Base-by-base conservation (phyloP, 345 rosid genomes). In the Odontarrhena argentea region DNA sequence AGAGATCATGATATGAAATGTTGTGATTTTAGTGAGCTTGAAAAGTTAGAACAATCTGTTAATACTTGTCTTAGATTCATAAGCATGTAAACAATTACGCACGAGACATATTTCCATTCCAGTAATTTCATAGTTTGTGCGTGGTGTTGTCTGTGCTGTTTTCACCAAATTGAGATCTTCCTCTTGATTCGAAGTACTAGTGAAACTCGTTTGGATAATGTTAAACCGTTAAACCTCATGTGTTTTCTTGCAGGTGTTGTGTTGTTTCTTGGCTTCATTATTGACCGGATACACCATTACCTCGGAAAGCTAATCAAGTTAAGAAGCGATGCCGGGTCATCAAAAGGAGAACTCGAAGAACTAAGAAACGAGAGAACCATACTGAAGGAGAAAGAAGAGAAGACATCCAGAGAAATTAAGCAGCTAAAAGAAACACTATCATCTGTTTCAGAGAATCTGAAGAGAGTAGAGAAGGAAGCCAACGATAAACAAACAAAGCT, bases 201-300 rank as follows among this genome's bases (percentile, higher is more conserved):
- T 37, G 10, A 5, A 11, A 28, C 25, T n/a, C 13, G 6, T 11
- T 48, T 2, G 68, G 63, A 73, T 50, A 43, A 43, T 51, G 48
- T 53, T 41, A 12, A 18, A 63, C 5, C 3, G 5, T 61, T 32
- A 36, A n/a, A 37, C 14, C 42, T 65, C 18, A 25, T 52, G 24
- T 41, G 22, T 18, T 18, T 18, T 64, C 55, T 73, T 85, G 80
- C 83, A 91, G 97, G 96, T 41, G 87, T 88, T 67, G 81, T 91
- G 12, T 75, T 88, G 9, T 91, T 88, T 69, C 87, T 91, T 4
- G 97, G 97, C 14, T 91, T 91, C 76, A 59, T 88, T 45, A 82
- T 88, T 51, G 97, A 88, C 51, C 83, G 96, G 1, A 76, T 81
- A 81, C 98, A 92, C 63, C 89, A 87, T 64, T 92, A 86, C 74